phyloP scores from a whole-genome alignment of 2,329 filamentous ascomycete species.

The Xylaria sp. region DNA sequence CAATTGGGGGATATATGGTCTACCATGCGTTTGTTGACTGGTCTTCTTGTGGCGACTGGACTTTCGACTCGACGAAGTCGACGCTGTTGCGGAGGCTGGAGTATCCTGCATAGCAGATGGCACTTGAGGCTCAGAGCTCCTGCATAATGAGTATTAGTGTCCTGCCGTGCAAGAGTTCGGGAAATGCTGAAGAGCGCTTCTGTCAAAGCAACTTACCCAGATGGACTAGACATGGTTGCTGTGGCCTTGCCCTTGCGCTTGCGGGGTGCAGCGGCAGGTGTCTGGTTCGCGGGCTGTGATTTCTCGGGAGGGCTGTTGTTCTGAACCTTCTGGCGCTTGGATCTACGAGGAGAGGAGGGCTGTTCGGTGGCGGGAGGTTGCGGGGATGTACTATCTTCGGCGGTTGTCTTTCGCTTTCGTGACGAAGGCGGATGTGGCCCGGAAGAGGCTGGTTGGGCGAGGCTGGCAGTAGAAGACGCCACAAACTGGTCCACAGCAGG shows the following conservation, averaged over 20 bases:
- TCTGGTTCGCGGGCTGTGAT: constrained; percentile 47
- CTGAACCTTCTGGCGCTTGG: constrained; percentile 76
- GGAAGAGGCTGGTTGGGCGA: constrained; percentile 54
- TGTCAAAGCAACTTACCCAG: constrained; percentile 65
- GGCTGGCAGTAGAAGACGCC: constrained; percentile 53
- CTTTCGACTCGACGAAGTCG: constrained; percentile 74
- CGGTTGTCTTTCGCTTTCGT: constrained; percentile 79
- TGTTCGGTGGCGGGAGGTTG: constrained; percentile 45
- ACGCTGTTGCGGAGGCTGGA: constrained; percentile 59
- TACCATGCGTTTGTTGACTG: constrained; percentile 58
- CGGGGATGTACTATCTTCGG: constrained; percentile 60
- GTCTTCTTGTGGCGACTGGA: constrained; percentile 76
- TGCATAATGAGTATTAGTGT: constrained; percentile 37
- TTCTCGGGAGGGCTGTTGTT: constrained; percentile 51
- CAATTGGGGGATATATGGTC: constrained; percentile 23
- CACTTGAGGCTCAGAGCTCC: constrained; percentile 68
- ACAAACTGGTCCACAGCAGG: constrained; percentile 54
- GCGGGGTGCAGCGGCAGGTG: constrained; percentile 54
- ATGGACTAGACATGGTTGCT: constrained; percentile 75
- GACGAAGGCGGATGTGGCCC: constrained; percentile 51
- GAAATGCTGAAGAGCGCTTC: constrained; percentile 13
- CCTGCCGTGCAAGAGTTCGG: constrained; percentile 41
- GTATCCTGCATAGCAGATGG: constrained; percentile 70
- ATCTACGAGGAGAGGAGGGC: constrained; percentile 63
- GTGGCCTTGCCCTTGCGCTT: constrained; percentile 70